Conservation (phyloP, 1,139 yeast species). For the Geotrichum aggregatum region DNA sequence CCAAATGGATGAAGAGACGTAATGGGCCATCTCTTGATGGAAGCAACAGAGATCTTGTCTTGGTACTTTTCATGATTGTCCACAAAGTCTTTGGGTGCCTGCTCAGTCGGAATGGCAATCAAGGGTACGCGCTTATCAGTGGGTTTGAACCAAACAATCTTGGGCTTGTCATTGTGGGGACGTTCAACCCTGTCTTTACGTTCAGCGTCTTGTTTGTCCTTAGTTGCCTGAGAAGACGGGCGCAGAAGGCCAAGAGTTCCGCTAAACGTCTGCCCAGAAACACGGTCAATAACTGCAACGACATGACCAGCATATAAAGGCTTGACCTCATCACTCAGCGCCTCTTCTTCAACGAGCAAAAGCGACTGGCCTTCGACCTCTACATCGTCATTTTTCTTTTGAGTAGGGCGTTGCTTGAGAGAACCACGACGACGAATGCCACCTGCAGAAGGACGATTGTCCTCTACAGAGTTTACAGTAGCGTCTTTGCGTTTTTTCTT, state of each 20-base stretch:
- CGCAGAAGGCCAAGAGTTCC: slow-evolving; percentile 91
- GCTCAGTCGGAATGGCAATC: slow-evolving; percentile 98
- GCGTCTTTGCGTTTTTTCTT: slow-evolving; percentile 87
- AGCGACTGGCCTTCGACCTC: slow-evolving; percentile 97
- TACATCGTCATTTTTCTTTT: slow-evolving; percentile 95
- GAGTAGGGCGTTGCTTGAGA: slow-evolving; percentile 90
- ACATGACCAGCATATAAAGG: slow-evolving; percentile 98
- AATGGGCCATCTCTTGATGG: slow-evolving; percentile 98
- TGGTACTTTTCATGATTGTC: slow-evolving; percentile 83
- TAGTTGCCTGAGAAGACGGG: slow-evolving; percentile 94
- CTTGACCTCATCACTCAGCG: slow-evolving; percentile 84
- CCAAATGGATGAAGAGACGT: slow-evolving; percentile 98
- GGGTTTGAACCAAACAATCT: slow-evolving; percentile 98
- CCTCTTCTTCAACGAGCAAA: slow-evolving; percentile 89
- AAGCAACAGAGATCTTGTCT: slow-evolving; percentile 82
- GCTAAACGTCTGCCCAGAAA: slow-evolving; percentile 86
- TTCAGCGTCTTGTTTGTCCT: slow-evolving; percentile 61
- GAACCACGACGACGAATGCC: slow-evolving; percentile 80
- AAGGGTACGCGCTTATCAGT: slow-evolving; percentile 96
- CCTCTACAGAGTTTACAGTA: slow-evolving; percentile 26
- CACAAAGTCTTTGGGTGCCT: slow-evolving; percentile 92
- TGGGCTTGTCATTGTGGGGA: slow-evolving; percentile 56
- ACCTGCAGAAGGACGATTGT: slow-evolving; percentile 34
- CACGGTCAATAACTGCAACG: slow-evolving; percentile 94
- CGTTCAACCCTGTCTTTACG: slow-evolving; percentile 45